A percentile compares a stretch with the other conserved stretches of the same genome.
phyloP scores from a whole-genome alignment of 495 filamentous ascomycete genomes.

The Pseudoneurospora amorphoporcata region DNA sequence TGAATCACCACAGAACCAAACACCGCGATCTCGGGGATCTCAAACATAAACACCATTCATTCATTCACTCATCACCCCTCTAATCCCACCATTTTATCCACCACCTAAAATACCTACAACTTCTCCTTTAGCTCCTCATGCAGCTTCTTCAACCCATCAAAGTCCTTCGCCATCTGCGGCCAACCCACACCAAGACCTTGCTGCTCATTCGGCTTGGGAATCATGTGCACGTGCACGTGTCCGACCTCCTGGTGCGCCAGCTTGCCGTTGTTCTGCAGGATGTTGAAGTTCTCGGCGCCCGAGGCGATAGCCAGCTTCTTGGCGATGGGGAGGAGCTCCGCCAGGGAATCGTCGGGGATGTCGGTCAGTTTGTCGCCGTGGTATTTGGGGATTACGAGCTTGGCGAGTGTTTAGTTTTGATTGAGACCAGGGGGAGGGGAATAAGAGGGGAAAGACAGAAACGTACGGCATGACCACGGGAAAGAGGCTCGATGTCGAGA shows the following conservation, averaged over 20 bases:
- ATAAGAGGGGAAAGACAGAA: neutral
- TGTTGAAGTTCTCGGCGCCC: slow-evolving; percentile 74
- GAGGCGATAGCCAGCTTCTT: slow-evolving; percentile 77
- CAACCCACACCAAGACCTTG: slow-evolving; percentile 76
- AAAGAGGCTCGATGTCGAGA: slow-evolving; percentile 88
- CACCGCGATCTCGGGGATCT: neutral
- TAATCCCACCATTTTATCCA: neutral
- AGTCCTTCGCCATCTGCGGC: slow-evolving; percentile 67
- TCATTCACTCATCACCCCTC: neutral
- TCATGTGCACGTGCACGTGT: slow-evolving; percentile 63
- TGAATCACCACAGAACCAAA: too few species aligned
- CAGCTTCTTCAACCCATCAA: slow-evolving; percentile 73
- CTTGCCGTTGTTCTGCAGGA: slow-evolving; percentile 92
- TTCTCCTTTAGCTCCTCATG: slow-evolving; percentile 77
- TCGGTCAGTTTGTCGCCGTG: slow-evolving; percentile 90
- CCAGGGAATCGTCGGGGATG: slow-evolving; percentile 81
- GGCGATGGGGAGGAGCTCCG: slow-evolving; percentile 76
- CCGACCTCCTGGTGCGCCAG: slow-evolving; percentile 91
- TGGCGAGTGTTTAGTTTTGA: neutral
- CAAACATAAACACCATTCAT: neutral
- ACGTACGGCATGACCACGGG: slow-evolving; percentile 66
- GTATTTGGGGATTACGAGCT: slow-evolving; percentile 95
- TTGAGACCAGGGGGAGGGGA: neutral
- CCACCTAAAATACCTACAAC: slow-evolving; percentile 48
- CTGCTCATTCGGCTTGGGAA: slow-evolving; percentile 82